phyloP scores from a whole-genome alignment of 139 green algal species.

The Chlorella sp. region DNA sequence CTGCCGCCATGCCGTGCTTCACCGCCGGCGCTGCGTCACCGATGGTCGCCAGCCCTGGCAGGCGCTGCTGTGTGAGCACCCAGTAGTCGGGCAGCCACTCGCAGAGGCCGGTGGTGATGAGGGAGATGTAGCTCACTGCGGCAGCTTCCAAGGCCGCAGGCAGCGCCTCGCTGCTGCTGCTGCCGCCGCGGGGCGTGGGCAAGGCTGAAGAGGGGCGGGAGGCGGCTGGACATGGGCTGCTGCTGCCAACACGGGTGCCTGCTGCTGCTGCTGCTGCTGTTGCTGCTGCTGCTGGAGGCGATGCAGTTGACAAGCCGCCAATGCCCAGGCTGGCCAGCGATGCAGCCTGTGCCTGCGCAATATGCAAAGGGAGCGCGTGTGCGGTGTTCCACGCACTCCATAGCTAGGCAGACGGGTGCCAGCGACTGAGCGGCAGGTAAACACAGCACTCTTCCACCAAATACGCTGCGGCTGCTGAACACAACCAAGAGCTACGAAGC shows the following conservation, averaged over 20 bases:
- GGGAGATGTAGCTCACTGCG: not conserved
- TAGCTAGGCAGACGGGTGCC: too few species aligned
- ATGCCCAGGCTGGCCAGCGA: conserved; percentile 2
- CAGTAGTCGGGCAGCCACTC: conserved; percentile 26
- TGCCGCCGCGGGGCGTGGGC: not conserved
- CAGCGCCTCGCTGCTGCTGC: not conserved
- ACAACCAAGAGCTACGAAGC: too few species aligned
- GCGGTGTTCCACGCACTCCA: too few species aligned
- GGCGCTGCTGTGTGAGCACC: conserved; percentile 11
- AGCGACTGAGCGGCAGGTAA: too few species aligned
- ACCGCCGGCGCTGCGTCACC: conserved; percentile 1
- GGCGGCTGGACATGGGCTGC: not conserved
- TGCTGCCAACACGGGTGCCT: not conserved
- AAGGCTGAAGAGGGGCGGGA: not conserved
- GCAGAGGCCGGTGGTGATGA: not conserved
- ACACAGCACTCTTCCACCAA: too few species aligned
- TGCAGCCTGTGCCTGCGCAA: not conserved
- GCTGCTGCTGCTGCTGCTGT: not conserved
- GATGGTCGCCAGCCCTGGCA: conserved; percentile 2
- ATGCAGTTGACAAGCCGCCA: not conserved
- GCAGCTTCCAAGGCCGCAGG: conserved; percentile 2
- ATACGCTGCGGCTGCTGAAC: not conserved
- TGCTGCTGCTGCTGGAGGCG: not conserved
- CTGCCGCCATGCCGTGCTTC: not conserved
- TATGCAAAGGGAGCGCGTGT: too few species aligned